These are phyloP conservation scores for Yamadazyma atmosphaerica DNA, from an alignment of 1,139 yeast genomes.

Conservation along the genomic window DNA sequence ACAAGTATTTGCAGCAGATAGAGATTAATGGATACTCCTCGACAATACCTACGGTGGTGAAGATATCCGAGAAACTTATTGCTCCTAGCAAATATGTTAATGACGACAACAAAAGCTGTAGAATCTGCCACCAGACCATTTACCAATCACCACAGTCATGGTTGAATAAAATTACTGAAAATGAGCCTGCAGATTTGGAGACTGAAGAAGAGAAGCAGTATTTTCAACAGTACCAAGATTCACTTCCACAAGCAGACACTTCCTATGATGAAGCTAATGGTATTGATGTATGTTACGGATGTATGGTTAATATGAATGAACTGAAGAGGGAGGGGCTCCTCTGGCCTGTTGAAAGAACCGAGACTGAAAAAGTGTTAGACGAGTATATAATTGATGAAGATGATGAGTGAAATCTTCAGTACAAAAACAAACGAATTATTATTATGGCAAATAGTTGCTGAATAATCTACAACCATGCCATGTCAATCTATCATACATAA, in stretches of 20 bases:
- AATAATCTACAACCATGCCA: no score
- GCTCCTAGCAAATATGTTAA: conserved; percentile 41
- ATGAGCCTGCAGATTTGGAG: conserved; percentile 50
- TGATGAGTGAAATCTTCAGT: no score
- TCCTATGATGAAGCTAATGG: conserved; percentile 2
- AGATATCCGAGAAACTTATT: conserved; percentile 80
- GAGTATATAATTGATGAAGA: conserved; percentile 44
- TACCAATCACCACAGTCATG: conserved; percentile 63
- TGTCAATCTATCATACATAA: no score
- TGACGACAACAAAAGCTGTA: conserved; percentile 33
- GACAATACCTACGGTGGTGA: conserved; percentile 89
- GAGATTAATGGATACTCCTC: conserved; percentile 82
- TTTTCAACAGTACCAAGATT: conserved; percentile 23
- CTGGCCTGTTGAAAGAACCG: conserved; percentile 52
- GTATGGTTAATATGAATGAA: conserved; percentile 61
- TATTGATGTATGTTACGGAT: conserved; percentile 69
- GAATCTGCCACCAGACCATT: conserved; percentile 51
- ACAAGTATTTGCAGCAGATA: conserved; percentile 68
- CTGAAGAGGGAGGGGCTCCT: conserved; percentile 30
- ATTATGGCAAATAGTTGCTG: no score
- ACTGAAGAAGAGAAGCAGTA: conserved; percentile 49
- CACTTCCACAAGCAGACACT: no score
- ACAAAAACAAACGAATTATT: no score
- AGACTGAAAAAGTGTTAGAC: conserved; percentile 38
- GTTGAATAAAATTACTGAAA: conserved; percentile 74